Percentiles rank a stretch among this genome's conserved stretches.
Evolutionary conservation across 1,284 basidiomycete species (phyloP).

Genomic region (Macrocystidia cucumis): DNA sequence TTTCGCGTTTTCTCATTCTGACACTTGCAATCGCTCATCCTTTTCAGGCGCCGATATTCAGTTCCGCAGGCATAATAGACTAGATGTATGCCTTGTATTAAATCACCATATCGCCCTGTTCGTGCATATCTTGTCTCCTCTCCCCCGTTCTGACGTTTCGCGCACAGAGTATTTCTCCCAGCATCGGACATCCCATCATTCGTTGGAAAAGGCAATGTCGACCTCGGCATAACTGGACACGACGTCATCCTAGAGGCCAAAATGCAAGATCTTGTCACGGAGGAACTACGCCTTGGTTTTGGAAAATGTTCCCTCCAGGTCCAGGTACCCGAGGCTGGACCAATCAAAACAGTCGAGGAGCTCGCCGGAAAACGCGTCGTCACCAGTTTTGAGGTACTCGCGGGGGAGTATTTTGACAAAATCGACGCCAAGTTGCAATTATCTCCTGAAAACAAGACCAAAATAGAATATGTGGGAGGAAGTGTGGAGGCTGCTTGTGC

Average conservation of each 20-base stretch:
- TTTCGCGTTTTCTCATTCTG: constrained; percentile 1
- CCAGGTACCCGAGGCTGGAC: constrained; percentile 82
- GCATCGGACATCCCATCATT: constrained; percentile 98
- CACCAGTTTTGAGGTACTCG: constrained; percentile 88
- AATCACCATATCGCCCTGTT: constrained; percentile 94
- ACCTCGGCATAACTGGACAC: constrained; percentile 91
- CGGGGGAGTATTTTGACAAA: constrained; percentile 71
- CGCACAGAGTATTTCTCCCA: constrained; percentile 88
- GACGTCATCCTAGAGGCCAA: constrained; percentile 93
- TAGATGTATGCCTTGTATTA: constrained; percentile 89
- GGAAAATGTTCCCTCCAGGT: constrained; percentile 94
- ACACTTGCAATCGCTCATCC: constrained; percentile 5
- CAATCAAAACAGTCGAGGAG: constrained; percentile 68
- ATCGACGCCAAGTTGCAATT: constrained; percentile 60
- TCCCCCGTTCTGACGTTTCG: constrained; percentile 7
- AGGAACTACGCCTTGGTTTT: constrained; percentile 84
- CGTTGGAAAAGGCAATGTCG: constrained; percentile 95
- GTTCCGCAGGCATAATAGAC: constrained; percentile 82
- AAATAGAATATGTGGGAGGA: constrained; percentile 94
- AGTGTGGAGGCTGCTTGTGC: constrained; percentile 98
- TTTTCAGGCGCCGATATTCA: constrained; percentile 88
- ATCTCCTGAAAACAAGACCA: constrained; percentile 50
- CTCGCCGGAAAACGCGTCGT: constrained; percentile 91
- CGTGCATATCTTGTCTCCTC: constrained; percentile 10
- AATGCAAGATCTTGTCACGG: constrained; percentile 72